Conservation (phyloP, 371 early-diverging fungal species). For the Lichtheimia hyalospora region DNA sequence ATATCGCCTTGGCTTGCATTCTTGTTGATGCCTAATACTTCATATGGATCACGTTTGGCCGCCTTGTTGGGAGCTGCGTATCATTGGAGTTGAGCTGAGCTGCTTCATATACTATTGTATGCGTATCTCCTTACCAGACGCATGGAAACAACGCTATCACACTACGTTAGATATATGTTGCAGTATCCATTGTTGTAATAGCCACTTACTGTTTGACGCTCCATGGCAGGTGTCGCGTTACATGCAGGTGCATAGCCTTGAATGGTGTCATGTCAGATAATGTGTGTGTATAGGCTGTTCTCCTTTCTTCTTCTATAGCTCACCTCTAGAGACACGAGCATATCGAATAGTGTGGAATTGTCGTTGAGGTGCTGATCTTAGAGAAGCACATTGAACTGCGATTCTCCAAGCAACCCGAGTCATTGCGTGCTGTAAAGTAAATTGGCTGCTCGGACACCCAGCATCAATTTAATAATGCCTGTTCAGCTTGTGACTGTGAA, state of each 20-base stretch:
- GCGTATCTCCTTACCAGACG: slow-evolving; percentile 22
- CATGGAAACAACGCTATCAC: slow-evolving; percentile 28
- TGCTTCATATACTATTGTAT: not conserved
- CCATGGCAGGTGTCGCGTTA: slow-evolving; percentile 17
- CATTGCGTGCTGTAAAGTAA: not conserved
- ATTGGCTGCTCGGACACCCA: too few relatives aligned
- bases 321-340: not conserved
- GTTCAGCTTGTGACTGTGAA: too few relatives aligned
- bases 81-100: slow-evolving; percentile 5
- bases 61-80: not conserved
- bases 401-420: slow-evolving; percentile 1
- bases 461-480: too few relatives aligned
- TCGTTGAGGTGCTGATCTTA: not conserved
- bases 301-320: not conserved
- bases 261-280: not conserved
- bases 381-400: not conserved
- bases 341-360: not conserved
- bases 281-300: not conserved
- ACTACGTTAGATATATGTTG: not conserved
- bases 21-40: slow-evolving; percentile 78
- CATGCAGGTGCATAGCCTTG: slow-evolving; percentile 8
- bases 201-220: slow-evolving; percentile 13
- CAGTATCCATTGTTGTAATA: too few relatives aligned
- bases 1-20: slow-evolving; percentile 81
- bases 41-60: slow-evolving; percentile 76